Evolutionary conservation across 306 rosid genomes (phyloP).

Genomic region (Mimosa pudica): DNA sequence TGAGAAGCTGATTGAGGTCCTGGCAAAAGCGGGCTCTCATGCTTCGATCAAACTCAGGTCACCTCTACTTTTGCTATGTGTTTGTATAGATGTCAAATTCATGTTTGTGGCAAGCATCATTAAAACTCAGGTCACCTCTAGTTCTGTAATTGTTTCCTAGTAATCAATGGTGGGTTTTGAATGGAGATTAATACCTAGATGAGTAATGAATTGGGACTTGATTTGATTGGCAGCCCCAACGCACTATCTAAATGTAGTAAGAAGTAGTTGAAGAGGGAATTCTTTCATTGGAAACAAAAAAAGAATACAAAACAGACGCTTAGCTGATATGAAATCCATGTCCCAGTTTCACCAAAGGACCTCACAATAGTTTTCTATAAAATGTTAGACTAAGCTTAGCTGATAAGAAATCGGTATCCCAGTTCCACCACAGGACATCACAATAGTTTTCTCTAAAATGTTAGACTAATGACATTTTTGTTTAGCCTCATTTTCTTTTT

Average conservation of each 20-base stretch:
- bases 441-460: neutral
- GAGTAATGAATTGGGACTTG: neutral
- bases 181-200: neutral
- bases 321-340: neutral
- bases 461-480: slow-evolving; percentile 23
- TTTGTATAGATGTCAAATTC: slow-evolving; percentile 17
- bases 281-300: neutral
- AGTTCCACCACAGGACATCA: neutral
- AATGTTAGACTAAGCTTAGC: neutral
- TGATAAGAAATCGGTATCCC: too few species aligned
- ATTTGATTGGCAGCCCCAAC: neutral
- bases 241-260: neutral
- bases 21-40: slow-evolving; percentile 66
- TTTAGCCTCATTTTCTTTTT: slow-evolving; percentile 22
- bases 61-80: slow-evolving; percentile 20
- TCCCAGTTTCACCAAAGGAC: neutral
- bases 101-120: slow-evolving; percentile 20
- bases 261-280: neutral
- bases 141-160: neutral
- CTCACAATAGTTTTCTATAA: neutral
- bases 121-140: neutral
- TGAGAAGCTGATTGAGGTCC: slow-evolving; percentile 72
- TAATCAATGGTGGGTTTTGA: neutral
- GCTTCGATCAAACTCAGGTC: slow-evolving; percentile 71
- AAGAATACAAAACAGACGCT: neutral